Evolutionary conservation across 306 rosid genomes (phyloP), one percentile per base, ranked within the genome.

Genomic region (Amphicarpaea edgeworthii): DNA sequence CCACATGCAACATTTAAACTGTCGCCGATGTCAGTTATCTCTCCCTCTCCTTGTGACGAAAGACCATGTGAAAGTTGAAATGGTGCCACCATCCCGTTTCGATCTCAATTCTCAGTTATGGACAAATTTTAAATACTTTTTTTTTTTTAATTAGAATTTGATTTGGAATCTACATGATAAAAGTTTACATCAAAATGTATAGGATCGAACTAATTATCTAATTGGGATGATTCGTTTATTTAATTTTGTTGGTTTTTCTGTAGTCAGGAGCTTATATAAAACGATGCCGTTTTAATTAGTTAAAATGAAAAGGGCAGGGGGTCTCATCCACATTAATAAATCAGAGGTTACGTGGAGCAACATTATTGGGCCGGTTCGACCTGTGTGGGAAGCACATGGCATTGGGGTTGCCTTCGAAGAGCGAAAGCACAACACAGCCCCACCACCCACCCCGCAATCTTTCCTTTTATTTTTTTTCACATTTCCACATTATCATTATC

Each of bases 311-410:
- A n/a, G n/a, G n/a, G n/a, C n/a, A n/a, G n/a, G n/a, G n/a, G n/a
- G n/a, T n/a, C n/a, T n/a, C n/a, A n/a, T n/a, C 23, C 6, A 12
- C 76, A 19, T 1, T 16, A 59, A 38, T 34, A 19, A 42, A 16
- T 50, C 19, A 15, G 1, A 24, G 69, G 9, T 5, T 58, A 75
- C 86, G 82, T 83, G 89, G 69, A n/a, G 3, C 3, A 5, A 3
- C 1, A 20, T 0, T 6, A 83, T 49, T 72, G 75, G 42, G 3
- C 83, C 72, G n/a, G n/a, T n/a, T n/a, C 50, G 19, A 40, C 37
- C 47, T 34, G 24, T 21, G 76, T 77, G 78, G 83, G 68, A 45
- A 77, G 89, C 89, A 80, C 89, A 83, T 86, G 89, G 77, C 21
- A 34, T 54, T 63, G n/a, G 30, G 62, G 57, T 37, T 61, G 38